Evolutionary conservation across 768 basidiomycete species (phyloP).

Genomic region (Leccinum truebloodii): DNA sequence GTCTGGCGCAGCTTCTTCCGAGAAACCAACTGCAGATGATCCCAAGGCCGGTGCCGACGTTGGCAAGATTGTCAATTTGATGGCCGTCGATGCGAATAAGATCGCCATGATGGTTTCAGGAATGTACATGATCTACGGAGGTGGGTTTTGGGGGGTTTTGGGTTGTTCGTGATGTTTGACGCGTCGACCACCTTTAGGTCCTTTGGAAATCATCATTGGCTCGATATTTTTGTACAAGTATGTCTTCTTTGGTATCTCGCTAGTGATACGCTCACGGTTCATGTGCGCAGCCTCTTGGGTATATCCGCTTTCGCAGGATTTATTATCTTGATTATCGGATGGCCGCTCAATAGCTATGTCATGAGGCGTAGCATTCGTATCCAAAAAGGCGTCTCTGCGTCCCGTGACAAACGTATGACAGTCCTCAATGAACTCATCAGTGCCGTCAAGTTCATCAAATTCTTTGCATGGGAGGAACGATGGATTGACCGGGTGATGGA

Average conservation of each 20-base stretch:
- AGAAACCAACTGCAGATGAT: slow-evolving; percentile 41
- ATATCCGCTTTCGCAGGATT: slow-evolving; percentile 49
- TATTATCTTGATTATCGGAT: slow-evolving; percentile 39
- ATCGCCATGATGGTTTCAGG: slow-evolving; percentile 55
- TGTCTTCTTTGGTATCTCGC: not conserved
- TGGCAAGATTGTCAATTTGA: slow-evolving; percentile 88
- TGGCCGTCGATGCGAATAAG: slow-evolving; percentile 77
- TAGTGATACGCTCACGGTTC: not conserved
- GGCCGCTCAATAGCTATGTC: slow-evolving; percentile 43
- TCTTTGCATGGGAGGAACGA: slow-evolving; percentile 43
- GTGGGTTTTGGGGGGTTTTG: slow-evolving; percentile 30
- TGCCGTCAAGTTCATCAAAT: slow-evolving; percentile 44
- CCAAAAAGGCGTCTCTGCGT: slow-evolving; percentile 32
- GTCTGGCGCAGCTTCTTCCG: slow-evolving; percentile 13
- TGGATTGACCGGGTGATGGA: slow-evolving; percentile 44
- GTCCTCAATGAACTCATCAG: slow-evolving; percentile 47
- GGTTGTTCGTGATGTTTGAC: not conserved
- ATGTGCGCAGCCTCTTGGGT: slow-evolving; percentile 48
- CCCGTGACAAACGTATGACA: slow-evolving; percentile 45
- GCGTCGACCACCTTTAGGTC: slow-evolving; percentile 41
- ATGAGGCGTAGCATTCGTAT: slow-evolving; percentile 41
- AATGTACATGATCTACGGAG: slow-evolving; percentile 67
- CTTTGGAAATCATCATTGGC: slow-evolving; percentile 77
- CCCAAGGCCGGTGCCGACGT: slow-evolving; percentile 79
- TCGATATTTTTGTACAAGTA: slow-evolving; percentile 76